Base-by-base conservation (phyloP, 768 basidiomycete genomes). In the Trametes meyenii region DNA sequence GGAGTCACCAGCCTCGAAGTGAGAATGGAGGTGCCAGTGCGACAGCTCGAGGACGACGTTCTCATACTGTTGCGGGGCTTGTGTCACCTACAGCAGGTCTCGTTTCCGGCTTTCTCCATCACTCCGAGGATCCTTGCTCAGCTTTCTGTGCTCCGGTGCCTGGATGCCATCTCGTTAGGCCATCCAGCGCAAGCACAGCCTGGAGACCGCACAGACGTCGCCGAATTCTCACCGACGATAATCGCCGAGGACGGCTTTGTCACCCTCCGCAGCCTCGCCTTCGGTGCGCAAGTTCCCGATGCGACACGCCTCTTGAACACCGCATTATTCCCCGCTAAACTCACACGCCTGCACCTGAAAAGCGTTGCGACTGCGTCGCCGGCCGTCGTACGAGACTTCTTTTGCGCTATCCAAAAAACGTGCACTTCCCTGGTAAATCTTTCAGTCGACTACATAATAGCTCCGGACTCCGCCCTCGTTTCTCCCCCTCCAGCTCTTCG, bases 291-390 rank as follows among this genome's bases (percentile, higher is more conserved):
- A 23, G 73, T 85, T 23, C 49, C 55, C 7, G 56, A 70, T 35
- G 71, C 67, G 4, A 72, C 73, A 6, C 76, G 83, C 42, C 73
- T 82, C 21, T 80, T 80, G 55, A 73, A 78, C 0, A 81, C 82
- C 0, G 38, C 59, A 2, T 44, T 50, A 40, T 69, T 69, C 14
- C 71, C 68, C 24, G 16, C 57, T 3, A 81, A 80, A 42, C 69
- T 88, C 39, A 80, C 79, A 0, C 72, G 70, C 19, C 72, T 88
- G 13, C 81, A 80, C 64, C 58, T 89, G 55, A 83, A 84, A 60
- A 81, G 81, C 3, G 74, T 79, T 21, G 67, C 72, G 2, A 71
- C 79, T 19, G 83, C 86, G 64, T 67, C 74, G 0, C 78, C 84
- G 0, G 51, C 72, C 3, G 70, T 76, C 14, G 53, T 88, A 3